phyloP scores from a whole-genome alignment of 345 rosid species.

The Kernera saxatilis region DNA sequence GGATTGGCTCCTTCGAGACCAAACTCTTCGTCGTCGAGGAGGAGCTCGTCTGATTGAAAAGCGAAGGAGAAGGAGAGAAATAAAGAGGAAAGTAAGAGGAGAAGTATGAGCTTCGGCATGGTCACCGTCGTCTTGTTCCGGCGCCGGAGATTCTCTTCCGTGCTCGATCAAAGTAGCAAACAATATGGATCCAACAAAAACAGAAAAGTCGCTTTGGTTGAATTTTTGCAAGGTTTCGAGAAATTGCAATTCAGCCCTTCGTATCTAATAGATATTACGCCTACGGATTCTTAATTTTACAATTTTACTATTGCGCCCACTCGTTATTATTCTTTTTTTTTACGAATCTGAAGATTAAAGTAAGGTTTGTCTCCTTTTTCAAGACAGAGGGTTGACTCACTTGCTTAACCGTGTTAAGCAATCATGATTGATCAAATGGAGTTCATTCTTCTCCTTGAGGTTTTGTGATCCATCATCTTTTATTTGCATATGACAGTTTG shows the following conservation, averaged over 20 bases:
- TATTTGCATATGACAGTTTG: too few relatives aligned
- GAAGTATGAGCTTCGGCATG: constrained; percentile 21
- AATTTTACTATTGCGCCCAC: too few relatives aligned
- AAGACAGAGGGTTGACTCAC: too few relatives aligned
- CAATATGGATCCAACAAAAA: neutral
- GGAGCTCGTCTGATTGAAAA: constrained; percentile 87
- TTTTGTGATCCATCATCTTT: too few relatives aligned
- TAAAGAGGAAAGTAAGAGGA: constrained; percentile 27
- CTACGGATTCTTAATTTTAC: neutral
- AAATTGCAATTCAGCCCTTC: neutral
- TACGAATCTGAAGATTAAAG: too few relatives aligned
- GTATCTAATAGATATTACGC: neutral
- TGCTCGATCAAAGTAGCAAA: neutral
- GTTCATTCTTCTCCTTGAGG: too few relatives aligned
- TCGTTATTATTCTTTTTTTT: too few relatives aligned
- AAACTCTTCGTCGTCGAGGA: constrained; percentile 76
- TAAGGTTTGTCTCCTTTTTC: too few relatives aligned
- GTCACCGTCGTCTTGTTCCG: neutral
- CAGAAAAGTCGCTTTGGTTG: neutral
- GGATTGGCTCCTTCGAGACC: constrained; percentile 55
- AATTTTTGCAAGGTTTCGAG: neutral
- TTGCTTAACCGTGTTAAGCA: too few relatives aligned
- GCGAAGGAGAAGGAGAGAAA: constrained; percentile 25
- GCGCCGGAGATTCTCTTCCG: neutral
- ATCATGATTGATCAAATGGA: too few relatives aligned